A percentile compares a stretch with the other conserved stretches of the same genome.
Evolutionary conservation across 2,329 filamentous ascomycete species (phyloP).

Genomic region (Aspergillus fructus): DNA sequence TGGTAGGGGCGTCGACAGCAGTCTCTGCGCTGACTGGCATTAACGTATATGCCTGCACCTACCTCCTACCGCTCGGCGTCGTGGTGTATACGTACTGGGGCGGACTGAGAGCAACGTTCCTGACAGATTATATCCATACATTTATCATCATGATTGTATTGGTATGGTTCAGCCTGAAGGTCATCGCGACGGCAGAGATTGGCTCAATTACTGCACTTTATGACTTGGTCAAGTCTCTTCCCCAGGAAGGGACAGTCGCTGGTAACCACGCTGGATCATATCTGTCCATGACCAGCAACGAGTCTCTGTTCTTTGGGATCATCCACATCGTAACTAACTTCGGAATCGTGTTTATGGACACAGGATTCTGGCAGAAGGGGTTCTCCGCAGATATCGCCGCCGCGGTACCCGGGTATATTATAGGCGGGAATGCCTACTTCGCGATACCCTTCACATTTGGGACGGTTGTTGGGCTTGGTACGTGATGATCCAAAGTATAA

Average conservation of each 20-base stretch:
- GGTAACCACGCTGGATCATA: slow-evolving; percentile 34
- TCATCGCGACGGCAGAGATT: slow-evolving; percentile 34
- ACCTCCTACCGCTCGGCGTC: slow-evolving; percentile 42
- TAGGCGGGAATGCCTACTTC: slow-evolving; percentile 41
- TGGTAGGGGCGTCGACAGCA: slow-evolving; percentile 41
- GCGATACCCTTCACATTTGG: slow-evolving; percentile 52
- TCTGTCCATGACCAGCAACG: slow-evolving; percentile 37
- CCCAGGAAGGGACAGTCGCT: slow-evolving; percentile 31
- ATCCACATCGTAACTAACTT: slow-evolving; percentile 41
- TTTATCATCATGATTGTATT: slow-evolving; percentile 42
- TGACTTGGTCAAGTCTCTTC: slow-evolving; percentile 37
- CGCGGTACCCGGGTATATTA: slow-evolving; percentile 42
- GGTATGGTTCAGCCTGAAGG: slow-evolving; percentile 40
- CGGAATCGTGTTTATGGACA: slow-evolving; percentile 38
- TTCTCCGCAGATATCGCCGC: slow-evolving; percentile 45
- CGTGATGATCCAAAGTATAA: too few relatives aligned
- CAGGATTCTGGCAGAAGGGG: slow-evolving; percentile 48
- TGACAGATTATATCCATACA: slow-evolving; percentile 45
- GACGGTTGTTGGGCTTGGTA: slow-evolving; percentile 46
- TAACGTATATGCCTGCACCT: slow-evolving; percentile 44
- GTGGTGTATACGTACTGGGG: slow-evolving; percentile 43
- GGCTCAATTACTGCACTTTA: slow-evolving; percentile 38
- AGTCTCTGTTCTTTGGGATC: slow-evolving; percentile 39
- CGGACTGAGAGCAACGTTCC: slow-evolving; percentile 42
- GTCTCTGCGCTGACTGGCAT: slow-evolving; percentile 43